These are phyloP conservation scores for Penicillium sp. DNA, from an alignment of 2,329 filamentous ascomycete species.

Conservation along the genomic window DNA sequence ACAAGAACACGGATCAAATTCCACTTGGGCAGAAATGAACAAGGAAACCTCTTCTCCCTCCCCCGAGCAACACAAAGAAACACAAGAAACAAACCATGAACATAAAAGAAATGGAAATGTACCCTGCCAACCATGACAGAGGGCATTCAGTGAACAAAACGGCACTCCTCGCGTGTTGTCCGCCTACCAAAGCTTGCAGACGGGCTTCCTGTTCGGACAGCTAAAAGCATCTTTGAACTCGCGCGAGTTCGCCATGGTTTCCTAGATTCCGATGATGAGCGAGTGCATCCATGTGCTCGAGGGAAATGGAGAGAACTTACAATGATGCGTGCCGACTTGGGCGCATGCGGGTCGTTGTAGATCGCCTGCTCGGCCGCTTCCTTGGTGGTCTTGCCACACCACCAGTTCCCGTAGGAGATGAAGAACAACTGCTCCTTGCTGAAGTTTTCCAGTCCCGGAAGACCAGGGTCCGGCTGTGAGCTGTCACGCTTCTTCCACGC, in stretches of 20 bases:
- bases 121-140: no score
- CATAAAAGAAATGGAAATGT: no score
- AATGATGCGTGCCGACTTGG: slow-evolving; percentile 54
- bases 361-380: slow-evolving; percentile 54
- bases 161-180: not conserved
- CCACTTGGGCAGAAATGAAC: no score
- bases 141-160: no score
- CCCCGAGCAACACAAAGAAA: no score
- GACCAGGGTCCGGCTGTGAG: slow-evolving; percentile 46
- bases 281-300: not conserved
- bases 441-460: slow-evolving; percentile 58
- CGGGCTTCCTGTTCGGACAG: slow-evolving; percentile 59
- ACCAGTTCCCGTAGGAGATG: slow-evolving; percentile 57
- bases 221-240: slow-evolving; percentile 63
- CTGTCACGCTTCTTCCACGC: slow-evolving; percentile 59
- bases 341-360: slow-evolving; percentile 61
- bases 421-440: slow-evolving; percentile 66
- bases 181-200: slow-evolving; percentile 62
- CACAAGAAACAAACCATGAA: no score
- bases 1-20: no score
- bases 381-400: slow-evolving; percentile 60
- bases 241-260: slow-evolving; percentile 61
- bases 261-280: slow-evolving; percentile 27
- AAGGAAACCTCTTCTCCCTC: no score
- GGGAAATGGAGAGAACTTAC: slow-evolving; percentile 22